A percentile compares a stretch with the other conserved stretches of the same genome.
Conservation (phyloP, 1,284 basidiomycete species). For the Ustilago bromivora region DNA sequence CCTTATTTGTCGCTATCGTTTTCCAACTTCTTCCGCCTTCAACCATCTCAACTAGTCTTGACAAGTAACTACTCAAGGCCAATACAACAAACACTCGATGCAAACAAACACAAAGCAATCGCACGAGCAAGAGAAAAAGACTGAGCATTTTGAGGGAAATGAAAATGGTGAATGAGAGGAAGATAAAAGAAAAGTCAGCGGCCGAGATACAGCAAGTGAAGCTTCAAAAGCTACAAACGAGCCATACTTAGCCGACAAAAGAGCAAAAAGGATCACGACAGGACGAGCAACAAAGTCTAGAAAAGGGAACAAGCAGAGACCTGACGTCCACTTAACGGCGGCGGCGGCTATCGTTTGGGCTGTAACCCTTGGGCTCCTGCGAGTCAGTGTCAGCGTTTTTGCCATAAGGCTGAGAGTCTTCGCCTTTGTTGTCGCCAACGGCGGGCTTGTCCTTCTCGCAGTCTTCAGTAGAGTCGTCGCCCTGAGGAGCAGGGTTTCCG, state of each 20-base stretch:
- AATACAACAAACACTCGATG: not conserved
- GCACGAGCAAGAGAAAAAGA: conserved; percentile 12
- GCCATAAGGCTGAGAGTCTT: too few species aligned
- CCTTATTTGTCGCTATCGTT: not conserved
- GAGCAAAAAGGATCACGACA: not conserved
- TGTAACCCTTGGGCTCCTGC: not conserved
- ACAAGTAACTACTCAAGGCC: not conserved
- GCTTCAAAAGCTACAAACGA: not conserved
- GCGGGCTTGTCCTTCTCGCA: too few species aligned
- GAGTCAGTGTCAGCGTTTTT: not conserved
- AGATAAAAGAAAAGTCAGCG: not conserved
- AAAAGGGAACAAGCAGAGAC: not conserved
- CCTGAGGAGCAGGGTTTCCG: too few species aligned
- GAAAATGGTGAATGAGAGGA: conserved; percentile 3
- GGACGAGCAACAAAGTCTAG: not conserved
- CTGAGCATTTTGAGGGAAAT: conserved; percentile 14
- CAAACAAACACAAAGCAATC: not conserved
- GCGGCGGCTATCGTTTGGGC: not conserved
- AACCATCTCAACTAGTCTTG: not conserved
- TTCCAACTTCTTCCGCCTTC: not conserved
- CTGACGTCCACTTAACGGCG: not conserved
- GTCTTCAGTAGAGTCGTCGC: too few species aligned
- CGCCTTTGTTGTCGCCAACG: too few species aligned
- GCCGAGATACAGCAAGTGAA: conserved; percentile 1
- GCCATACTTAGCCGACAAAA: not conserved